A percentile compares a stretch with the other conserved stretches of the same genome.
phyloP scores from a whole-genome alignment of 345 rosid genomes.

The Raphanus sativus region DNA sequence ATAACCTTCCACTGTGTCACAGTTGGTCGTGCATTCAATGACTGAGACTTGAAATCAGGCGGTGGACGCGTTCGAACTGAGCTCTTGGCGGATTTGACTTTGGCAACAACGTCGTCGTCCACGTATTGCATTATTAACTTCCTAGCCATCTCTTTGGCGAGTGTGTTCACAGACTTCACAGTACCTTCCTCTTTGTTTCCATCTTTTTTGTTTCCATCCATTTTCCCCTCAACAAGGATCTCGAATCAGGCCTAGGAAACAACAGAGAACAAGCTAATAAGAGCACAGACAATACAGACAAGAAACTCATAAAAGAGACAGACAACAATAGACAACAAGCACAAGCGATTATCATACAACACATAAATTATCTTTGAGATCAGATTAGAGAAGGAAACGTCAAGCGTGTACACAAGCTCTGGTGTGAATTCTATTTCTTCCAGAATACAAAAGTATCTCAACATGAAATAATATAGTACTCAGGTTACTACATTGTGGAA shows the following conservation, averaged over 20 bases:
- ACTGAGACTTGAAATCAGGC: background rate
- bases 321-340: no score
- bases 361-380: no score
- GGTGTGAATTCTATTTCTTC: background rate
- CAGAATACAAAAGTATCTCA: slow-evolving; percentile 9
- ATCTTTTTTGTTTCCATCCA: no score
- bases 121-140: background rate
- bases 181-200: no score
- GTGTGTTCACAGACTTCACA: background rate
- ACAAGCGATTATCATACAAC: no score
- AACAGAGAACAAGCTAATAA: no score
- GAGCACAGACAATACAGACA: no score
- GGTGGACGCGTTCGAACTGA: background rate
- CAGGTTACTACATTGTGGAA: background rate
- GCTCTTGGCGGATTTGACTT: background rate
- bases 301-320: no score
- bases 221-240: no score
- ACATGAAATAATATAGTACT: background rate
- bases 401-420: no score
- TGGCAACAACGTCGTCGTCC: background rate
- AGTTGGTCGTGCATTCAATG: background rate
- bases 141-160: background rate
- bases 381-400: no score
- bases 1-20: background rate
- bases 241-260: no score